Conservation (phyloP, 306 rosid species). For the Begonia masoniana region DNA sequence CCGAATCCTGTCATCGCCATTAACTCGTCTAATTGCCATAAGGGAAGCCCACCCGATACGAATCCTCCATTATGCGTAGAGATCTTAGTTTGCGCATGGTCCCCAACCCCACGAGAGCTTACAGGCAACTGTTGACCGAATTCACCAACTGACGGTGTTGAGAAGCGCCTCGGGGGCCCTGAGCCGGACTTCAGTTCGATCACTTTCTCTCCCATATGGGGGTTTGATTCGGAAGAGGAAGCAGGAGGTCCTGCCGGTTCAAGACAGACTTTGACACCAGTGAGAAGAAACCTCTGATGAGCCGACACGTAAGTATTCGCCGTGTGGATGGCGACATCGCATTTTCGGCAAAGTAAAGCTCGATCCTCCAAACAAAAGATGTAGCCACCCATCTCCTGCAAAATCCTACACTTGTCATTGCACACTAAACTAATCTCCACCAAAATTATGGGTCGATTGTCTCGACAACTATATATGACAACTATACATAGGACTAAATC, state of each 20-base stretch:
- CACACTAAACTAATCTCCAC: no score
- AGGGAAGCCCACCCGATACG: constrained; percentile 38
- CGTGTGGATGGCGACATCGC: constrained; percentile 46
- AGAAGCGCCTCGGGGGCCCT: constrained; percentile 19
- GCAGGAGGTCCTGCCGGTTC: constrained; percentile 22
- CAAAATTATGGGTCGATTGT: no score
- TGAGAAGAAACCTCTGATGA: constrained; percentile 20
- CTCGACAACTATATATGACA: no score
- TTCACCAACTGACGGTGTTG: constrained; percentile 25
- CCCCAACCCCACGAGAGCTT: constrained; percentile 27
- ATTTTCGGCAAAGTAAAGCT: constrained; percentile 72
- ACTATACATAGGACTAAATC: no score
- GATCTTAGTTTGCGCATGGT: constrained; percentile 24
- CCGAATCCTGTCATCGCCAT: constrained; percentile 45
- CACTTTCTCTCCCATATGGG: constrained; percentile 27
- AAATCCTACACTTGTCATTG: neutral
- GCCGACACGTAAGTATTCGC: constrained; percentile 12
- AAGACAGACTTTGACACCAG: constrained; percentile 22
- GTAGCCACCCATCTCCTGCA: constrained; percentile 68
- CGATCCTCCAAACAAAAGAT: constrained; percentile 90
- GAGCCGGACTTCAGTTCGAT: constrained; percentile 25
- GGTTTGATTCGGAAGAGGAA: constrained; percentile 31
- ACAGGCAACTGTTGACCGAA: constrained; percentile 20
- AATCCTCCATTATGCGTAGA: constrained; percentile 48
- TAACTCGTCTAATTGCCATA: constrained; percentile 64